Base-by-base conservation (phyloP, 2,329 filamentous ascomycete genomes). In the Beauveria pseudobassiana region DNA sequence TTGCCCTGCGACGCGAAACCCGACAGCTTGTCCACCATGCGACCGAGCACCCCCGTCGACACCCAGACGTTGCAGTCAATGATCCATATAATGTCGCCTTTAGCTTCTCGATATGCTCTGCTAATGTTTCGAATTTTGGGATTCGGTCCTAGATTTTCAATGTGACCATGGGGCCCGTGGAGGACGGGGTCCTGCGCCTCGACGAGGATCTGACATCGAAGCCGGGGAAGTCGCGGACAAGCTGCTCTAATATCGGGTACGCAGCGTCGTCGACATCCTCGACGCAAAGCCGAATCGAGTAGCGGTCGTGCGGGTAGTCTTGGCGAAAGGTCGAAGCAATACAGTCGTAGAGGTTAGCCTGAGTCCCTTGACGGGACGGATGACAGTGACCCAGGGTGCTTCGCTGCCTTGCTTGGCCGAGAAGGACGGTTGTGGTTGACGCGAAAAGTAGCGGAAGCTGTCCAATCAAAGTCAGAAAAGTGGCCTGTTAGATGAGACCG, bases 111-210 rank as follows among this genome's bases (percentile, higher is more conserved):
- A 71, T 97, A 99, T 2, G 91, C 93, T 49, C 91, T 85, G 72
- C 93, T 97, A 80, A 98, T 91, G 73, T 99, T 99, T 56, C 95
- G 83, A 68, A 99, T 96, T 78, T 99, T 99, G n/a, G 95, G 95
- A 70, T 99, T 99, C 1, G 95, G 95, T 0, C 96, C 96, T 62
- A 98, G 81, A 62, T 84, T 81, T 64, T 82, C 75, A 55, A 75
- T 69, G 52, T 80, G 75, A 59, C 80, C 81, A 12, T 76, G 74
- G 38, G 78, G 69, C 34, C 80, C 82, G 59, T 85, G 82, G 9
- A 96, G 77, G 34, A 85, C 73, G 0, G 89, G 85, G 71, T 96
- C 92, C 63, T 96, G 89, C 55, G 89, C 84, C 76, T 97, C 93
- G 53, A 97, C 80, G 12, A 93, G 81, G 3, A 98, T 79, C 58